These are phyloP conservation scores for Entomortierella chlamydospora DNA, from an alignment of 192 early-diverging fungal species.

Conservation along the genomic window DNA sequence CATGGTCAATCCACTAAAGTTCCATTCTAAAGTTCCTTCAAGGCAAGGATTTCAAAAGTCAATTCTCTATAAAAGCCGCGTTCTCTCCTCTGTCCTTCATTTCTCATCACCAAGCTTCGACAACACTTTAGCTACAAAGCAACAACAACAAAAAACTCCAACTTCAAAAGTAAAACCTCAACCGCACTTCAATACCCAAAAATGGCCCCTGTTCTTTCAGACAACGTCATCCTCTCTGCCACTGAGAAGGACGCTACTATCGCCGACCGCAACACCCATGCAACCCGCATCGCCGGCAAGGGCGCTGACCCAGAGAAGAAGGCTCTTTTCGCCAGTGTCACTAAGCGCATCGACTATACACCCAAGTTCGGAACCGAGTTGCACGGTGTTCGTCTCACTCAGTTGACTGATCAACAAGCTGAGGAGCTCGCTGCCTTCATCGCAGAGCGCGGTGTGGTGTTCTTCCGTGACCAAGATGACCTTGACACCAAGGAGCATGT, in stretches of 20 bases:
- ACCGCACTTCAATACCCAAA: not conserved
- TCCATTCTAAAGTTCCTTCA: no score
- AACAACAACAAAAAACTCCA: conserved; percentile 1
- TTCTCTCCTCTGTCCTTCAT: not conserved
- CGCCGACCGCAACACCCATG: conserved; percentile 50
- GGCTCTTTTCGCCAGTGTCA: conserved; percentile 64
- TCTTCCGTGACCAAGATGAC: conserved; percentile 74
- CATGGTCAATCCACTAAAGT: no score
- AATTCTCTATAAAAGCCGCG: not conserved
- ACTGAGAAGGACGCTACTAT: conserved; percentile 27
- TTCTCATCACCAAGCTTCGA: not conserved
- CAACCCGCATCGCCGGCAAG: conserved; percentile 52
- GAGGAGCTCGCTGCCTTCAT: conserved; percentile 72
- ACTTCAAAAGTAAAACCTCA: not conserved
- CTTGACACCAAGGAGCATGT: conserved; percentile 65
- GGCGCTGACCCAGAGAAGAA: conserved; percentile 66
- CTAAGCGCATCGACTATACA: conserved; percentile 66
- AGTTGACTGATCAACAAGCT: conserved; percentile 70
- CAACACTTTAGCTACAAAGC: not conserved
- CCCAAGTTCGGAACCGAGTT: conserved; percentile 76
- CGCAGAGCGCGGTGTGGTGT: conserved; percentile 75
- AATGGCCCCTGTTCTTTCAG: conserved; percentile 39
- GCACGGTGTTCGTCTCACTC: conserved; percentile 65
- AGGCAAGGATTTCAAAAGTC: not conserved
- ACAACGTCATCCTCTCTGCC: conserved; percentile 35